Evolutionary conservation across 1,284 basidiomycete genomes (phyloP).

Genomic region (Austroboletus novae-zelandiae): DNA sequence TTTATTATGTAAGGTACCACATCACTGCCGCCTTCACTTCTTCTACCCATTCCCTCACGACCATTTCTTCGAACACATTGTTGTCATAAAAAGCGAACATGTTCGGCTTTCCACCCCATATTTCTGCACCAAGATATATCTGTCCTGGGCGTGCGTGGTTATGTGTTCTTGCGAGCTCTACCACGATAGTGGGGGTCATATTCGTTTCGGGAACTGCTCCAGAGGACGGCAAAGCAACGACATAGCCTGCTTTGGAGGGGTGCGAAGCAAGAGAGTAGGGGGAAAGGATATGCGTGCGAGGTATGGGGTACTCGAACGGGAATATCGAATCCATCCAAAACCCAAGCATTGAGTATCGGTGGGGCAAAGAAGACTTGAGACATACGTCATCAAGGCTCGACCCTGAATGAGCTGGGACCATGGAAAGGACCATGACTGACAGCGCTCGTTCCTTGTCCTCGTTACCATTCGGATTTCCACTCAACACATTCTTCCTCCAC

Average conservation of each 20-base stretch:
- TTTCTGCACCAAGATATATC: slow-evolving; percentile 44
- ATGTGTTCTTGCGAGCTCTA: slow-evolving; percentile 14
- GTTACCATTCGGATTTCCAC: not conserved
- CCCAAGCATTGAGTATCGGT: not conserved
- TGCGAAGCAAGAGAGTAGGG: not conserved
- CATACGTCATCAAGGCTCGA: not conserved
- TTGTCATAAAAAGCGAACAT: slow-evolving; percentile 40
- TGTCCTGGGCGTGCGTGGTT: slow-evolving; percentile 47
- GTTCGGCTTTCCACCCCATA: slow-evolving; percentile 17
- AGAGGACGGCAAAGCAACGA: not conserved
- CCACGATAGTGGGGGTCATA: slow-evolving; percentile 3
- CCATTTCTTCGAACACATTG: slow-evolving; percentile 39
- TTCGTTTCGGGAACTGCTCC: too few relatives aligned
- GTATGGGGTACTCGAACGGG: not conserved
- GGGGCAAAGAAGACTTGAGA: not conserved
- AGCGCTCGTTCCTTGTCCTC: not conserved
- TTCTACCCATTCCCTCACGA: slow-evolving; percentile 43
- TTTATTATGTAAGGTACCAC: slow-evolving; percentile 21
- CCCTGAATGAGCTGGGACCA: not conserved
- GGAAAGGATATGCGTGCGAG: not conserved
- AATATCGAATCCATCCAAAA: not conserved
- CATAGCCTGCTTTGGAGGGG: not conserved
- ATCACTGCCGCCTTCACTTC: slow-evolving; percentile 39
- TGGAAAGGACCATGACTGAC: not conserved
- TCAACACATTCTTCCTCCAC: not conserved